These are phyloP conservation scores for Globisporangium viniferum DNA, from an alignment of 352 stramenopile genomes.

Conservation along the genomic window DNA sequence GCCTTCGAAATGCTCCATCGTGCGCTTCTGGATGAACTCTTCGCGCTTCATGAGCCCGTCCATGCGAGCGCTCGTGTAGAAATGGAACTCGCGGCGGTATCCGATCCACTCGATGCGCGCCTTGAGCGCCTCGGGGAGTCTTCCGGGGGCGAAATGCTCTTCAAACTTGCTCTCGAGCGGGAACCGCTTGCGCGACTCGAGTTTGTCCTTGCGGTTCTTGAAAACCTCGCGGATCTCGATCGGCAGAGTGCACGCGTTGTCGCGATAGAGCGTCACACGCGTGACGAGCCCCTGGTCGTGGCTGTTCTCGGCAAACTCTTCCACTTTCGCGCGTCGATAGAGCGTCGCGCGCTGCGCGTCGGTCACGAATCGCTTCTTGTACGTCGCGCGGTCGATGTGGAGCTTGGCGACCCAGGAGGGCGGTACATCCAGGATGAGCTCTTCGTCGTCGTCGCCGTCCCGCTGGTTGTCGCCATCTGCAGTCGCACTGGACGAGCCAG, in stretches of 20 bases:
- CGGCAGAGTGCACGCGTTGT: constrained; percentile 71
- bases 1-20: constrained; percentile 82
- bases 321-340: constrained; percentile 89
- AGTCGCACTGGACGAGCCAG: neutral
- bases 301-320: constrained; percentile 90
- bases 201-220: constrained; percentile 88
- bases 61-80: constrained; percentile 88
- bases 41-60: constrained; percentile 85
- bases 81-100: constrained; percentile 84
- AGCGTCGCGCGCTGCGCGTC: constrained; percentile 84
- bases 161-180: constrained; percentile 87
- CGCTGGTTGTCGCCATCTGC: constrained; percentile 53
- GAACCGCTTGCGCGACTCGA: constrained; percentile 71
- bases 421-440: constrained; percentile 79
- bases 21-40: constrained; percentile 88
- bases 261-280: constrained; percentile 83
- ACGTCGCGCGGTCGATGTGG: constrained; percentile 61
- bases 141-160: constrained; percentile 72
- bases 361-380: constrained; percentile 86
- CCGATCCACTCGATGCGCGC: constrained; percentile 86
- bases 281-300: constrained; percentile 88
- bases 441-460: constrained; percentile 43
- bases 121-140: constrained; percentile 73
- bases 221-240: constrained; percentile 92
- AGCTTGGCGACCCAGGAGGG: constrained; percentile 84